phyloP scores from a whole-genome alignment of 2,329 filamentous ascomycete species.

The Pseudogymnoascus sp. region DNA sequence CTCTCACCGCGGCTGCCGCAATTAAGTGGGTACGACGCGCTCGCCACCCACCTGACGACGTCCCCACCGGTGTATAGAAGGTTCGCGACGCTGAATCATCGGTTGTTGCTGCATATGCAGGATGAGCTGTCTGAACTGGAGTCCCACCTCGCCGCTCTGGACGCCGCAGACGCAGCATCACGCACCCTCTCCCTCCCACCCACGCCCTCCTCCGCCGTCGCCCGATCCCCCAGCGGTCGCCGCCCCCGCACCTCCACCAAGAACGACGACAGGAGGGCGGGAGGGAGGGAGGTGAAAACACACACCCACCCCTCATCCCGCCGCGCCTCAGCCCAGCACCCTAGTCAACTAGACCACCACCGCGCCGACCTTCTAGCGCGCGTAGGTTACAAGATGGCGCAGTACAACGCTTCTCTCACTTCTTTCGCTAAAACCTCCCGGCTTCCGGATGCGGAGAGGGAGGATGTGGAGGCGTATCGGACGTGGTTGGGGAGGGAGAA shows the following conservation, averaged over 20 bases:
- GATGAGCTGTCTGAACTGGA: constrained; percentile 78
- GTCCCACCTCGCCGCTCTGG: constrained; percentile 62
- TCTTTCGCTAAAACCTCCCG: not conserved
- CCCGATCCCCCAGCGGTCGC: constrained; percentile 28
- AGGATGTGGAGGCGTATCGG: not conserved
- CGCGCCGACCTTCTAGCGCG: constrained; percentile 52
- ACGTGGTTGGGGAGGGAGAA: no score
- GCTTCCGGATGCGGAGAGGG: not conserved
- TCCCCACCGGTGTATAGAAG: constrained; percentile 64
- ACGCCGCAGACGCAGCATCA: constrained; percentile 46
- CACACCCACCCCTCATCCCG: constrained; percentile 49
- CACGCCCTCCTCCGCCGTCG: not conserved
- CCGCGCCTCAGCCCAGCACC: constrained; percentile 41
- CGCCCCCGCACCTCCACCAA: not conserved
- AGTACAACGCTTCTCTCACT: constrained; percentile 40
- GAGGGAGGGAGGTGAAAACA: constrained; percentile 17
- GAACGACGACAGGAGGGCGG: constrained; percentile 14
- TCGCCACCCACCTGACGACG: constrained; percentile 47
- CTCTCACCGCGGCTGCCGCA: constrained; percentile 19
- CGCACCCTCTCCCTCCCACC: constrained; percentile 11
- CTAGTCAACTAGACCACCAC: constrained; percentile 49
- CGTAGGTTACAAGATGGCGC: constrained; percentile 56
- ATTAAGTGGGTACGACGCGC: constrained; percentile 50
- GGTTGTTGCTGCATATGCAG: constrained; percentile 72
- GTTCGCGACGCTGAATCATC: constrained; percentile 75